phyloP scores from a whole-genome alignment of 164 flowering plant genomes.

The Tinospora cordifolia region DNA sequence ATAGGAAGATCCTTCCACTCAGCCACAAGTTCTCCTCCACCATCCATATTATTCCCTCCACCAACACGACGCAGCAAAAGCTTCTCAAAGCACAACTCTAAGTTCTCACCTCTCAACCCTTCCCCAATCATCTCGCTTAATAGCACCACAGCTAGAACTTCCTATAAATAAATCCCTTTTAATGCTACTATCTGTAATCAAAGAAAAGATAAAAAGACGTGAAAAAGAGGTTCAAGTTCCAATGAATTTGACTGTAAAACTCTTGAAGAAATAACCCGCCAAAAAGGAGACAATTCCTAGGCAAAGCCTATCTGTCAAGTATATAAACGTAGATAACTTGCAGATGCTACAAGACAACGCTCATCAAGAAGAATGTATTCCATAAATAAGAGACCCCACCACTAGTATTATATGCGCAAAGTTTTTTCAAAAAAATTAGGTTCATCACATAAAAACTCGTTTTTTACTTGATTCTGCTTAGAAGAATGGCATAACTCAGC shows the following conservation, averaged over 20 bases:
- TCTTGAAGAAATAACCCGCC: not conserved
- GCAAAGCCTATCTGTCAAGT: not conserved
- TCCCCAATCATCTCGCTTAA: slow-evolving; percentile 29
- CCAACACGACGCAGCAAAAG: slow-evolving; percentile 40
- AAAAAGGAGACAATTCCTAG: slow-evolving; percentile 3
- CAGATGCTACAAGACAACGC: too few species aligned
- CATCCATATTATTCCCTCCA: slow-evolving; percentile 28
- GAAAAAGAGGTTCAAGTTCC: slow-evolving; percentile 4
- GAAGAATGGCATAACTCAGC: too few species aligned
- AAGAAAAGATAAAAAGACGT: not conserved
- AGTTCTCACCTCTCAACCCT: slow-evolving; percentile 28
- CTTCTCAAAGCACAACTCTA: slow-evolving; percentile 57
- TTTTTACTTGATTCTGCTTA: too few species aligned
- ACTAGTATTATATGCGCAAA: not conserved
- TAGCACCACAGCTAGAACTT: not conserved
- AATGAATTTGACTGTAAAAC: slow-evolving; percentile 1
- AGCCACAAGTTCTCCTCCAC: slow-evolving; percentile 28
- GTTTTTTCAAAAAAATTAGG: not conserved
- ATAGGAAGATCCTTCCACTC: slow-evolving; percentile 96
- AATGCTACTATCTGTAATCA: not conserved
- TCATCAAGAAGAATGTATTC: too few species aligned
- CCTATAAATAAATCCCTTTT: not conserved
- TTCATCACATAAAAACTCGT: too few species aligned
- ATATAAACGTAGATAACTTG: not conserved
- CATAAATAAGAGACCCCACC: not conserved